Percentiles rank a stretch among this genome's conserved stretches.
phyloP scores from a whole-genome alignment of 78 protist genomes.

The Salpingoeca rosetta region DNA sequence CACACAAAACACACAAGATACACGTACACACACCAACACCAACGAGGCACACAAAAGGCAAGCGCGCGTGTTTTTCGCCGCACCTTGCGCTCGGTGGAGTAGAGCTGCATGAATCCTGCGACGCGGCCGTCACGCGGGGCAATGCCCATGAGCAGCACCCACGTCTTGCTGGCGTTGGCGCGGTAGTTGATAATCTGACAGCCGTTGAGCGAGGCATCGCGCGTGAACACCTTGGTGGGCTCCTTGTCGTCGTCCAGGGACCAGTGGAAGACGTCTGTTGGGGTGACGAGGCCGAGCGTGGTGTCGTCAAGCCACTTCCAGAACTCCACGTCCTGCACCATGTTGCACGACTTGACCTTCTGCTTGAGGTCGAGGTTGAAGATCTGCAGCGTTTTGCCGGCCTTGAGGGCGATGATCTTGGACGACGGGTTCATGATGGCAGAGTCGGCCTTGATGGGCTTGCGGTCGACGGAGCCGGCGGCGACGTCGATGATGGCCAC shows the following conservation, averaged over 20 bases:
- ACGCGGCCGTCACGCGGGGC: constrained; percentile 39
- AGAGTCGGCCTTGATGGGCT: constrained; percentile 81
- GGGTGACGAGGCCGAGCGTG: constrained; percentile 89
- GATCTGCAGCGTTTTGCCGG: constrained; percentile 79
- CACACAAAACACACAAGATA: no score
- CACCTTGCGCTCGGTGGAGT: constrained; percentile 76
- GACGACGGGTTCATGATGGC: constrained; percentile 93
- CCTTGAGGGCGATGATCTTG: constrained; percentile 88
- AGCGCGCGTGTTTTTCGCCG: no score
- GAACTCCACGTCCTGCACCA: constrained; percentile 76
- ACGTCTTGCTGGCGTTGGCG: constrained; percentile 59
- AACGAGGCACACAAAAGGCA: no score
- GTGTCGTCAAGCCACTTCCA: constrained; percentile 89
- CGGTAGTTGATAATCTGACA: constrained; percentile 93
- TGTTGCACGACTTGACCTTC: constrained; percentile 63
- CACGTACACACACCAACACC: no score
- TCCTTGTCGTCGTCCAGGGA: constrained; percentile 59
- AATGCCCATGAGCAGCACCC: constrained; percentile 87
- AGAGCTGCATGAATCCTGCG: constrained; percentile 87
- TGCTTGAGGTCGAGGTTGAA: constrained; percentile 82
- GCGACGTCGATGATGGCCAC: constrained; percentile 72
- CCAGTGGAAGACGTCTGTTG: constrained; percentile 95
- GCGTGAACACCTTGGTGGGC: constrained; percentile 74
- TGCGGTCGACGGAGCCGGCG: constrained; percentile 45
- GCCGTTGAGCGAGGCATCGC: constrained; percentile 59